Evolutionary conservation across 495 filamentous ascomycete genomes (phyloP).

Genomic region (Aspergillus ostianus): DNA sequence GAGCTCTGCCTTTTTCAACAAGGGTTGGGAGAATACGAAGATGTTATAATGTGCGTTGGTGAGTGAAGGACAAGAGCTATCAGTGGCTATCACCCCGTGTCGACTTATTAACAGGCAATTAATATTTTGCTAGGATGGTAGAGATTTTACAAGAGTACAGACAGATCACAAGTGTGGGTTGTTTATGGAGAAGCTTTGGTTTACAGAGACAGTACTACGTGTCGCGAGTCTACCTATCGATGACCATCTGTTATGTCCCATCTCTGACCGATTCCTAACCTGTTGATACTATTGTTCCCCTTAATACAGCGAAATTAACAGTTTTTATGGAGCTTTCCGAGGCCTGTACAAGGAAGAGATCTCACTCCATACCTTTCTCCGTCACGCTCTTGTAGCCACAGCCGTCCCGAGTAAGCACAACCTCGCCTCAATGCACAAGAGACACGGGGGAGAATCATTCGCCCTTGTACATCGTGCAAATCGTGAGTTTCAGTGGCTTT

Average conservation of each 20-base stretch:
- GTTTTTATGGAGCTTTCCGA: background rate
- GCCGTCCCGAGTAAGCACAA: background rate
- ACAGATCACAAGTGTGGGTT: conserved; percentile 19
- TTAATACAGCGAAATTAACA: background rate
- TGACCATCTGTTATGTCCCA: conserved; percentile 12
- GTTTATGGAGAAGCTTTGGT: conserved; percentile 24
- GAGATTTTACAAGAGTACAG: conserved; percentile 23
- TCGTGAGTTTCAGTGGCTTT: conserved; percentile 16
- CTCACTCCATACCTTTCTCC: background rate
- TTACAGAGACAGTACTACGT: conserved; percentile 16
- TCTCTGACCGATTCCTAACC: conserved; percentile 13
- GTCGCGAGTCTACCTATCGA: conserved; percentile 10
- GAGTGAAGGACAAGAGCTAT: background rate
- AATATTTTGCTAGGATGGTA: conserved; percentile 23
- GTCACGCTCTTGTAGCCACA: too few species aligned
- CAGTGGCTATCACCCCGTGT: background rate
- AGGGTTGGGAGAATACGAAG: background rate
- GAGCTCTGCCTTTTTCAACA: background rate
- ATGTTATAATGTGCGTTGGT: background rate
- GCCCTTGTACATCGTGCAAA: background rate
- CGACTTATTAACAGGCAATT: conserved; percentile 11
- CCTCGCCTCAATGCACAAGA: background rate
- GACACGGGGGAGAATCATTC: conserved; percentile 1
- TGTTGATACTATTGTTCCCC: conserved; percentile 10
- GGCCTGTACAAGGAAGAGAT: background rate